Percentiles rank a stretch among this genome's conserved stretches.
phyloP scores from a whole-genome alignment of 2,329 filamentous ascomycete genomes.

The Bipolaris bicolor region DNA sequence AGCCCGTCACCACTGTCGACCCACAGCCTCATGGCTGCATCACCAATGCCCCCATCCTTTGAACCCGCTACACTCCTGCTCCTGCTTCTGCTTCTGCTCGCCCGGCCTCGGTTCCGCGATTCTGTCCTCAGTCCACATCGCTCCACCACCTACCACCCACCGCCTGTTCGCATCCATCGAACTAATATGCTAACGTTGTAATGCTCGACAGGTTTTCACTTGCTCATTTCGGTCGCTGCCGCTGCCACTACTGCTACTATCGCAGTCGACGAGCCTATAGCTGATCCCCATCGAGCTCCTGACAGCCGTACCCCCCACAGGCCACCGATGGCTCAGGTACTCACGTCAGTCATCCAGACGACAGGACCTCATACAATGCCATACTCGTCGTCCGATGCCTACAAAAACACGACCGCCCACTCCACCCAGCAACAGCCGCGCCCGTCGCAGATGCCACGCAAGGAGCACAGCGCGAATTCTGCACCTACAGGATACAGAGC shows the following conservation, averaged over 20 bases:
- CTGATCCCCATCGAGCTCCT: slow-evolving; percentile 29
- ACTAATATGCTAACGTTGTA: slow-evolving; percentile 26
- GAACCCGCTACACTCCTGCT: slow-evolving; percentile 12
- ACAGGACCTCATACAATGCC: slow-evolving; percentile 58
- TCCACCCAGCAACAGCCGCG: slow-evolving; percentile 49
- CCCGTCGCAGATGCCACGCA: slow-evolving; percentile 51
- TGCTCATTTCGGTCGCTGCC: slow-evolving; percentile 25
- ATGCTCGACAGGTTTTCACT: slow-evolving; percentile 21
- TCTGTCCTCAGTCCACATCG: slow-evolving; percentile 15
- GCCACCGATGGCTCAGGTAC: slow-evolving; percentile 53
- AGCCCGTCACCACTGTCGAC: slow-evolving; percentile 16
- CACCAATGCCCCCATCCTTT: slow-evolving; percentile 24
- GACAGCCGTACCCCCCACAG: slow-evolving; percentile 25
- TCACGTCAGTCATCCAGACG: slow-evolving; percentile 55
- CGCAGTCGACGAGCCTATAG: slow-evolving; percentile 20
- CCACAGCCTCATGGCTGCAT: slow-evolving; percentile 17
- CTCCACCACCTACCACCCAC: slow-evolving; percentile 11
- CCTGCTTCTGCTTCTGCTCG: slow-evolving; percentile 11
- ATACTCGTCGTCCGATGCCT: slow-evolving; percentile 57
- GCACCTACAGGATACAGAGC: slow-evolving; percentile 51
- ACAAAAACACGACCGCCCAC: slow-evolving; percentile 49
- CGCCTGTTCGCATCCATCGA: slow-evolving; percentile 5
- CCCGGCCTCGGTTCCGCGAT: slow-evolving; percentile 21
- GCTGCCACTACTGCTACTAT: slow-evolving; percentile 19
- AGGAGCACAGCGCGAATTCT: slow-evolving; percentile 52